Base-by-base conservation (phyloP, 2,329 filamentous ascomycete genomes). In the Verticillium longisporum region DNA sequence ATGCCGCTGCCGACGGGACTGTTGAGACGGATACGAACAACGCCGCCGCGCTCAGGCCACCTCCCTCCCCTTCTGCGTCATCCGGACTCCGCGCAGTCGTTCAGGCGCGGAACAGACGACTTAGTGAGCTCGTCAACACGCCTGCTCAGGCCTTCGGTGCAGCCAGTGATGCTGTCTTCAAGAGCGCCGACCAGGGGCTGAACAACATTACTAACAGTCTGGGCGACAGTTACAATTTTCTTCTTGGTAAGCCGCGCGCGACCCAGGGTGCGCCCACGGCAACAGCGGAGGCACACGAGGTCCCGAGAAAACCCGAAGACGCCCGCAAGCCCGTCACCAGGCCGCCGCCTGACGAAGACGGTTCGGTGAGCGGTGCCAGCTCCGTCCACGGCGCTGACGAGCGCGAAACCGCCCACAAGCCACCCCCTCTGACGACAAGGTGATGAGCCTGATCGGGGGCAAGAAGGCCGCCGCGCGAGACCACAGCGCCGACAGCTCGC, bases 271-370 rank as follows among this genome's bases (percentile, higher is more conserved):
- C 75, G 68, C 67, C 70, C 13, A 71, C 74, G 1, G 74, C 75
- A 33, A 73, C 75, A 6, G 74, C 77, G 26, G 74, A 75, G 55
- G 77, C 82, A 15, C 81, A 87, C 2, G 75, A 86, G 6, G 82
- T 96, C 0, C 95, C 95, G 1, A 94, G 91, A 69, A 99, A 95
- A 1, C 79, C 99, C 0, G 95, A 97, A 68, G 95, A 99, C 69
- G 95, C 94, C 15, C 84, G 92, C 56, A 94, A 92, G 72, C 83
- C 99, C 11, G 90, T 99, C 64, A 90, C 87, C 69, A 90, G 89
- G 1, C 86, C 89, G 38, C 79, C 86, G 14, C 82, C 77, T 0
- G 84, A 87, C 2, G 86, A 88, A 41, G 84, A 86, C 61, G 80
- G 72, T 63, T 86, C 84, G 9, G 77, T 82, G n/a, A 84, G 83